A percentile compares a stretch with the other conserved stretches of the same genome.
These are phyloP conservation scores for Tolypocladium sp. DNA, from an alignment of 2,329 filamentous ascomycete species.

Conservation along the genomic window DNA sequence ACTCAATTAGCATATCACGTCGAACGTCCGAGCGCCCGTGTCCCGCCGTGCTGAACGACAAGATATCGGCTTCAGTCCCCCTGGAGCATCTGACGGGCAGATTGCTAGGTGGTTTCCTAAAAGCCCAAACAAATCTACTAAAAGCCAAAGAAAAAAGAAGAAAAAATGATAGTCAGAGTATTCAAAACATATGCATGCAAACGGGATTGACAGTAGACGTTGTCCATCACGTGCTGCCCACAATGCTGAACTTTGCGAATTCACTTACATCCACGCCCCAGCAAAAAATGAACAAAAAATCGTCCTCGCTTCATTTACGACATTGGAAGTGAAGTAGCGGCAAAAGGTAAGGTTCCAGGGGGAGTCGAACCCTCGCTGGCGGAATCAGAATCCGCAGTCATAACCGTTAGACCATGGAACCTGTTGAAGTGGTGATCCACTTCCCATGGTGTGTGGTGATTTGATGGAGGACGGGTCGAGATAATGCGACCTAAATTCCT, in stretches of 20 bases:
- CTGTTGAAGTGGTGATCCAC: conserved; percentile 14
- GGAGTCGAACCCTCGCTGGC: conserved; percentile 28
- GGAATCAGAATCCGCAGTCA: conserved; percentile 27
- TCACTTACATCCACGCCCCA: background rate
- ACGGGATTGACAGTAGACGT: background rate
- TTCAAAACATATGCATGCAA: background rate
- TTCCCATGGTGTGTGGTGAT: conserved; percentile 12
- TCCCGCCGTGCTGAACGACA: background rate
- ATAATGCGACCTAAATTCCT: background rate
- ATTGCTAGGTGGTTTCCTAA: background rate
- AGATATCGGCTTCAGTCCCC: background rate
- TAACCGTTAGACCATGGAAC: conserved; percentile 28
- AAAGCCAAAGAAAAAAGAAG: background rate
- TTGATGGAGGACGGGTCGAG: background rate
- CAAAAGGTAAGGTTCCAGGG: conserved; percentile 19
- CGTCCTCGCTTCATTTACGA: background rate
- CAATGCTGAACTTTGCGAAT: background rate
- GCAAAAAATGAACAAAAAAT: background rate
- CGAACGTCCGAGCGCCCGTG: background rate
- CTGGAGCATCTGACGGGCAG: background rate
- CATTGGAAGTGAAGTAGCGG: too few species aligned
- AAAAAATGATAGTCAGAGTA: background rate
- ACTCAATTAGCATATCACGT: background rate
- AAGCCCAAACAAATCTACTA: background rate
- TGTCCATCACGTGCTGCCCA: background rate